Base-by-base conservation (phyloP, 2,329 filamentous ascomycete species). In the Geosmithia flava region DNA sequence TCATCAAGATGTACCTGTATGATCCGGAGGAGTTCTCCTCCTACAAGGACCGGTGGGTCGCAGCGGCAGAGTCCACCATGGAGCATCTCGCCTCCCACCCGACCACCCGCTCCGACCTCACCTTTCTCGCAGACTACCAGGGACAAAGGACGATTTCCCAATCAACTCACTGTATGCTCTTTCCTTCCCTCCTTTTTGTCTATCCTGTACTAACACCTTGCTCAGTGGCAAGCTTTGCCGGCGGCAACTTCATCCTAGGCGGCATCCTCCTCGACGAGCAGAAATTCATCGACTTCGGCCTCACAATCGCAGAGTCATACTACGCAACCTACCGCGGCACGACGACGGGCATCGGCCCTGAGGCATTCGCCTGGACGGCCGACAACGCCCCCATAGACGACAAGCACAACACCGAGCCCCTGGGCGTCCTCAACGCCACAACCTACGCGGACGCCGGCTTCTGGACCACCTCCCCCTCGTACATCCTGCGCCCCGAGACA, bases 1-100 rank as follows among this genome's bases (percentile, higher is more conserved):
- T 95, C 30, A 83, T 95, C 63, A 95, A 95, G 70, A 91, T 93
- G 85, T 94, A 82, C 57, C 64, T 91, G 48, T 94, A 94, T 61
- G 83, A 91, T 58, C 71, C 78, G 0, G 55, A 62, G 6, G 72
- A 78, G 3, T 94, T 85, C 56, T 64, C 58, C 2, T 52, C 63
- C 2, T 88, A 91, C 66, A 80, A 74, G 56, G 82, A 90, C 53
- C 78, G 80, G 45, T 95, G 87, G 87, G 67, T 87, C 42, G 59
- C 72, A 1, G 87, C 87, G 2, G 85, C 81, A 47, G 81, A 94
- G 55, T 88, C 83, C 7, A 81, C 81, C 6, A 91, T 93, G 45
- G 62, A 74, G 50, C 72, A 88, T 56, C 73, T 95, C 7, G 71
- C 78, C 15, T 86, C 80, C 17, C 79, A 85, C 58, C 87, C 87